Conservation (phyloP, 139 green algal genomes). For the Edaphochlamys debaryana region DNA sequence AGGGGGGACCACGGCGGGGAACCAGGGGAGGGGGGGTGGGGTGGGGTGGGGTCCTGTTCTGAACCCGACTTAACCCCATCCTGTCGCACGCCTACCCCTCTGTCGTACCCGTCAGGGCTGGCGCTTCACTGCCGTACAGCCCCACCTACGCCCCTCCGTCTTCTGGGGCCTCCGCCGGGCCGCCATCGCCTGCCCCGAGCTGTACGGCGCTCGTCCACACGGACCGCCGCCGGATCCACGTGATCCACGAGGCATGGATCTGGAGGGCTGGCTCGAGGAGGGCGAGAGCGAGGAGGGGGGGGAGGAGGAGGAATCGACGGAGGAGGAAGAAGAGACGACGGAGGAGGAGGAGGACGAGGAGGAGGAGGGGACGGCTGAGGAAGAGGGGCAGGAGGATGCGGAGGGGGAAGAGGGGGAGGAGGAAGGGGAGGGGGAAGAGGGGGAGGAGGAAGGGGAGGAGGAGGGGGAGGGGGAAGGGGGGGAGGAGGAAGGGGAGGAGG, state of each 20-base stretch:
- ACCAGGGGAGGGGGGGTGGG: background rate
- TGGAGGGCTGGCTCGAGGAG: background rate
- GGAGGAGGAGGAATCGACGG: background rate
- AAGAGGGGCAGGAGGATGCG: too few species aligned
- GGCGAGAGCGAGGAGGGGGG: background rate
- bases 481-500: too few species aligned
- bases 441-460: too few species aligned
- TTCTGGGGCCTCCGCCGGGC: slow-evolving; percentile 43
- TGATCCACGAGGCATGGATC: background rate
- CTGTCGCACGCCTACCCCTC: background rate
- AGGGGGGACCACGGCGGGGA: background rate
- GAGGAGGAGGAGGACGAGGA: background rate
- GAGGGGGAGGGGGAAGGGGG: too few species aligned
- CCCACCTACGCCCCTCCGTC: background rate
- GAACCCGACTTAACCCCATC: background rate
- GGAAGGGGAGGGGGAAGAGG: too few species aligned
- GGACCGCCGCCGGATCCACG: background rate
- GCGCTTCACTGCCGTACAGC: background rate
- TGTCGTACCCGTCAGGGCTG: background rate
- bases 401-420: too few species aligned
- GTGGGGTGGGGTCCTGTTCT: background rate
- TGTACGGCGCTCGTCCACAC: background rate
- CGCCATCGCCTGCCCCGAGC: slow-evolving; percentile 1
- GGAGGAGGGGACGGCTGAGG: background rate
- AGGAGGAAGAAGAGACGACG: background rate